phyloP scores from a whole-genome alignment of 495 filamentous ascomycete species.

The Tuber borchii region DNA sequence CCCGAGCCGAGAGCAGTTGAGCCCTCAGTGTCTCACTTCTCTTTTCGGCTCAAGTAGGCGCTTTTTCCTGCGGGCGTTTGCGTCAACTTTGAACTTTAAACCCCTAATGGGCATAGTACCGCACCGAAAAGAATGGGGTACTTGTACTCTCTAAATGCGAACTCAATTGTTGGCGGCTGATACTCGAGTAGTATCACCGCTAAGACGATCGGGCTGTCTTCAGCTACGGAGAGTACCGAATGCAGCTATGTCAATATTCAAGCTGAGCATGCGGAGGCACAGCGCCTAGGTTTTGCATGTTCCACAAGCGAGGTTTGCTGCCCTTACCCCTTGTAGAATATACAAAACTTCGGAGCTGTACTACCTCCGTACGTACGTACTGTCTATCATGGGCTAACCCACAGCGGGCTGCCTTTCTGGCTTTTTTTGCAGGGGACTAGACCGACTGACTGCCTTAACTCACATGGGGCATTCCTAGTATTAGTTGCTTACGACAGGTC shows the following conservation, averaged over 20 bases:
- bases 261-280: constrained; percentile 3
- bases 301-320: too few species aligned
- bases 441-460: background rate
- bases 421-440: background rate
- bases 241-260: background rate
- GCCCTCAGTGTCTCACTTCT: background rate
- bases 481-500: background rate
- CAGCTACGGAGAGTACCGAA: constrained; percentile 1
- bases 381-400: background rate
- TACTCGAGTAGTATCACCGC: background rate
- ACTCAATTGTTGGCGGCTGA: background rate
- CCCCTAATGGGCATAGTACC: background rate
- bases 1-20: background rate
- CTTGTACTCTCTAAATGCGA: background rate
- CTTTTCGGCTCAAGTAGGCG: background rate
- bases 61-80: background rate
- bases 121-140: background rate
- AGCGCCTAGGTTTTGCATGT: too few species aligned
- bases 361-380: too few species aligned
- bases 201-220: background rate
- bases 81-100: background rate
- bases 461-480: background rate
- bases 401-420: background rate
- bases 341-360: too few species aligned
- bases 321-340: too few species aligned